phyloP scores from a whole-genome alignment of 805 yeast species.

The Starmerella roubikii region DNA sequence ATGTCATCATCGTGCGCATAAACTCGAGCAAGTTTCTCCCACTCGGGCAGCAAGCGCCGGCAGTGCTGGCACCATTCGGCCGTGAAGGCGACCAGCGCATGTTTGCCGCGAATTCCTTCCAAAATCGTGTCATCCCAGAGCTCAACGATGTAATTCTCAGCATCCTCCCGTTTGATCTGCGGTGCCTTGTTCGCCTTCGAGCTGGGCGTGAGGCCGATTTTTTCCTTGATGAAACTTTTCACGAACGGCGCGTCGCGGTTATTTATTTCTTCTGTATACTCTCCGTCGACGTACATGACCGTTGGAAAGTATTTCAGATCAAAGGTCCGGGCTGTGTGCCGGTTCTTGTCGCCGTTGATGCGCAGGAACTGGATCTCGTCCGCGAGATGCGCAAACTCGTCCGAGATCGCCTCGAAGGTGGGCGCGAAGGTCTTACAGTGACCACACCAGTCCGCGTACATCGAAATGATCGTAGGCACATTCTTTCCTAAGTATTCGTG shows the following conservation, averaged over 20 bases:
- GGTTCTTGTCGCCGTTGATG: slow-evolving; percentile 48
- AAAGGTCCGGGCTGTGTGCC: slow-evolving; percentile 36
- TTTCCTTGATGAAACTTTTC: slow-evolving; percentile 34
- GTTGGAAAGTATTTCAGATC: slow-evolving; percentile 55
- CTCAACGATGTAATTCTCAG: slow-evolving; percentile 8
- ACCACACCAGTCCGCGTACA: slow-evolving; percentile 80
- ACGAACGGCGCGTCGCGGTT: slow-evolving; percentile 38
- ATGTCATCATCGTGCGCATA: slow-evolving; percentile 31
- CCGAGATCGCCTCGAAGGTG: slow-evolving; percentile 67
- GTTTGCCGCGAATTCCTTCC: slow-evolving; percentile 28
- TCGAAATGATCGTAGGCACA: slow-evolving; percentile 55
- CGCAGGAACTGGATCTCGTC: slow-evolving; percentile 37
- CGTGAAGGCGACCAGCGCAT: slow-evolving; percentile 41
- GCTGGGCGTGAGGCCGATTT: slow-evolving; percentile 25
- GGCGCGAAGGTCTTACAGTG: slow-evolving; percentile 88
- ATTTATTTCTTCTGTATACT: slow-evolving; percentile 40
- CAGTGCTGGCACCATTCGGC: slow-evolving; percentile 55
- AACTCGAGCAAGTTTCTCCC: slow-evolving; percentile 37
- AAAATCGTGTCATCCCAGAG: slow-evolving; percentile 34
- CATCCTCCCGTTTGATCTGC: slow-evolving; percentile 4
- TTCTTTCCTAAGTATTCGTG: slow-evolving; percentile 43
- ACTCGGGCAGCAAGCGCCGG: slow-evolving; percentile 37
- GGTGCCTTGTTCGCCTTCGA: neutral
- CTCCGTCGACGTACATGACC: slow-evolving; percentile 42
- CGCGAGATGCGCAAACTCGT: slow-evolving; percentile 36